phyloP scores from a whole-genome alignment of 805 yeast genomes.

The Ogataea pignaliae region DNA sequence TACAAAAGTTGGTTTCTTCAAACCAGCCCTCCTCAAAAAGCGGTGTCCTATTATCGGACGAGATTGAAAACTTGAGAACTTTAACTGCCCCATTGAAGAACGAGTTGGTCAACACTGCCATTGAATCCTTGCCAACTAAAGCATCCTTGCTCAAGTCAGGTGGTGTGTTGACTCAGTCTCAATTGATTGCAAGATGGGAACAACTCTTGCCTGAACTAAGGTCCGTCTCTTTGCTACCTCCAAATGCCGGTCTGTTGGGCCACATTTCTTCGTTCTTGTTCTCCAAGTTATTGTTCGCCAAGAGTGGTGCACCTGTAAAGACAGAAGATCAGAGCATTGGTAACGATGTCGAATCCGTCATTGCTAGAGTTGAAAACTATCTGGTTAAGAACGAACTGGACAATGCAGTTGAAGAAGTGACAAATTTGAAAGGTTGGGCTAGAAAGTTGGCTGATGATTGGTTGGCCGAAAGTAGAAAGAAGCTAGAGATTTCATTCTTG shows the following conservation, averaged over 20 bases:
- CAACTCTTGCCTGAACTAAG: constrained; percentile 80
- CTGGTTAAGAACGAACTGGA: constrained; percentile 73
- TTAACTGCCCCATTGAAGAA: constrained; percentile 35
- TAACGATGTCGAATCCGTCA: constrained; percentile 81
- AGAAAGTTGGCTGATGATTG: constrained; percentile 87
- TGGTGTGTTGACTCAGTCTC: constrained; percentile 74
- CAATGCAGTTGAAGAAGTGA: constrained; percentile 88
- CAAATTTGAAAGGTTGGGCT: constrained; percentile 88
- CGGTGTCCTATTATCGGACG: constrained; percentile 46
- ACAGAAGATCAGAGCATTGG: constrained; percentile 40
- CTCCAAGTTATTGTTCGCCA: constrained; percentile 70
- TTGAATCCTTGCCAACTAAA: constrained; percentile 40
- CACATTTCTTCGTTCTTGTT: constrained; percentile 78
- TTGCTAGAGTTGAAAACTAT: constrained; percentile 78
- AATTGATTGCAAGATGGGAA: constrained; percentile 75
- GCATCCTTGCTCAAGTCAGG: constrained; percentile 35
- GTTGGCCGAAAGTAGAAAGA: constrained; percentile 84
- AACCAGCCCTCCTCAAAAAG: constrained; percentile 35
- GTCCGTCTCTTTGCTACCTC: constrained; percentile 84
- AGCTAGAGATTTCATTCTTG: constrained; percentile 82
- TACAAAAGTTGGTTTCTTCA: constrained; percentile 35
- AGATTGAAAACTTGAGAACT: constrained; percentile 32
- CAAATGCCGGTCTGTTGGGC: constrained; percentile 93
- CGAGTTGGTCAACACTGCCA: constrained; percentile 34
- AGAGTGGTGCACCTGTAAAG: constrained; percentile 62